A percentile compares a stretch with the other conserved stretches of the same genome.
These are phyloP conservation scores for Stramenopiles sp. DNA, from an alignment of 352 stramenopile genomes.

Conservation along the genomic window DNA sequence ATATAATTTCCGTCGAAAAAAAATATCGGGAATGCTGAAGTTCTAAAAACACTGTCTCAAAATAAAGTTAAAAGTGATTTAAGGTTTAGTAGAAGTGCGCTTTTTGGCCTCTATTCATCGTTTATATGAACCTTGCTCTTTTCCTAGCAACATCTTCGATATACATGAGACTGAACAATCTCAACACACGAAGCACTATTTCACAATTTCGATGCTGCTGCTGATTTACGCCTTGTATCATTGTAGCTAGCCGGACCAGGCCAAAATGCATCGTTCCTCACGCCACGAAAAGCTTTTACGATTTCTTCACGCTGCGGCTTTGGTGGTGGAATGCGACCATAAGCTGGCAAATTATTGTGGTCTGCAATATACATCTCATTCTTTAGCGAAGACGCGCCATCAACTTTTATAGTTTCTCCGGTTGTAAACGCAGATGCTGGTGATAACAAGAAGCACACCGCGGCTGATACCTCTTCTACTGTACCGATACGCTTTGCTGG, in stretches of 20 bases:
- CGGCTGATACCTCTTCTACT: constrained; percentile 57
- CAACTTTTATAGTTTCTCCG: constrained; percentile 54
- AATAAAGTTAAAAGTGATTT: too few relatives aligned
- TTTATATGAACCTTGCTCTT: too few relatives aligned
- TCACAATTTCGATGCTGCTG: not conserved
- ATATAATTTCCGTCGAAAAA: too few relatives aligned
- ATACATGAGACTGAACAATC: too few relatives aligned
- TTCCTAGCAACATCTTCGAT: too few relatives aligned
- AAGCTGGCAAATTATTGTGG: not conserved
- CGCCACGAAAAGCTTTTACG: not conserved
- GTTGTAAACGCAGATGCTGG: constrained; percentile 60
- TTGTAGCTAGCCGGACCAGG: not conserved
- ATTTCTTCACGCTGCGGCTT: not conserved
- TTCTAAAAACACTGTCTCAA: too few relatives aligned
- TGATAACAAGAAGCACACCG: constrained; percentile 53
- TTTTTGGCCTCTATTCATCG: too few relatives aligned
- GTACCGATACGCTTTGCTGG: constrained; percentile 33
- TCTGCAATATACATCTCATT: not conserved
- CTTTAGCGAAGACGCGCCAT: constrained; percentile 29
- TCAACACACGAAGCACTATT: too few relatives aligned
- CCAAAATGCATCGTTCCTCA: not conserved
- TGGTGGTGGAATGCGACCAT: not conserved
- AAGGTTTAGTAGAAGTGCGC: too few relatives aligned
- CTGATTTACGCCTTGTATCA: not conserved
- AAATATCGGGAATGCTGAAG: too few relatives aligned